Evolutionary conservation across 495 filamentous ascomycete genomes (phyloP).

Genomic region (Penicillium arizonense): DNA sequence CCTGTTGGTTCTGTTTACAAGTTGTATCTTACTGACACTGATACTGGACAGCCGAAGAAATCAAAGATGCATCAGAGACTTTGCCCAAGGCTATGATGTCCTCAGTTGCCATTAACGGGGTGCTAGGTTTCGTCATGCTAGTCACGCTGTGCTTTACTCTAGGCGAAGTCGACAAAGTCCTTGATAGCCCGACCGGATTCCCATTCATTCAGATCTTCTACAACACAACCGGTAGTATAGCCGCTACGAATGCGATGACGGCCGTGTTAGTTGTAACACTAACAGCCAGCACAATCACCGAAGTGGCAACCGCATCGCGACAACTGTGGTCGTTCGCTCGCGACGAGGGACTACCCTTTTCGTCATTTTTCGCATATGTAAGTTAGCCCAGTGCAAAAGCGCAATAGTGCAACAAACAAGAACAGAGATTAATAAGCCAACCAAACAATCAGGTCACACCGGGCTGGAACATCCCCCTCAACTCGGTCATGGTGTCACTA

Average conservation of each 20-base stretch:
- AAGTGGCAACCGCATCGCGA: slow-evolving; percentile 55
- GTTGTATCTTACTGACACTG: slow-evolving; percentile 7
- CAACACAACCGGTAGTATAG: slow-evolving; percentile 43
- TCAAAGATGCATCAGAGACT: slow-evolving; percentile 52
- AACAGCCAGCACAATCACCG: slow-evolving; percentile 49
- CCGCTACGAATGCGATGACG: slow-evolving; percentile 49
- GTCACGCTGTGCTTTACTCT: slow-evolving; percentile 54
- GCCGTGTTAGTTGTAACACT: slow-evolving; percentile 49
- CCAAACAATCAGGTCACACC: slow-evolving; percentile 39
- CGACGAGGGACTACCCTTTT: slow-evolving; percentile 56
- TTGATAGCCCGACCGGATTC: slow-evolving; percentile 38
- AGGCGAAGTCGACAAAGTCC: slow-evolving; percentile 46
- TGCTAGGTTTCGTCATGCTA: slow-evolving; percentile 51
- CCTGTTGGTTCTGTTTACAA: neutral
- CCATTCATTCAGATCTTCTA: slow-evolving; percentile 57
- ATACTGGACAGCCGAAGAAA: slow-evolving; percentile 47
- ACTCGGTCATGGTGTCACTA: slow-evolving; percentile 48
- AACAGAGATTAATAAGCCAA: neutral
- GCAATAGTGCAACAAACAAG: too few species aligned
- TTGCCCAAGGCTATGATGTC: slow-evolving; percentile 56
- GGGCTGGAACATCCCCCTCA: slow-evolving; percentile 51
- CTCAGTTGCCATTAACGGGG: slow-evolving; percentile 47
- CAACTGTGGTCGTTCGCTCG: slow-evolving; percentile 60
- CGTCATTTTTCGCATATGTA: slow-evolving; percentile 48
- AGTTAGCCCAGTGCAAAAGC: slow-evolving; percentile 3